These are phyloP conservation scores for Macrotyloma uniflorum DNA, from an alignment of 306 rosid genomes.

Conservation along the genomic window DNA sequence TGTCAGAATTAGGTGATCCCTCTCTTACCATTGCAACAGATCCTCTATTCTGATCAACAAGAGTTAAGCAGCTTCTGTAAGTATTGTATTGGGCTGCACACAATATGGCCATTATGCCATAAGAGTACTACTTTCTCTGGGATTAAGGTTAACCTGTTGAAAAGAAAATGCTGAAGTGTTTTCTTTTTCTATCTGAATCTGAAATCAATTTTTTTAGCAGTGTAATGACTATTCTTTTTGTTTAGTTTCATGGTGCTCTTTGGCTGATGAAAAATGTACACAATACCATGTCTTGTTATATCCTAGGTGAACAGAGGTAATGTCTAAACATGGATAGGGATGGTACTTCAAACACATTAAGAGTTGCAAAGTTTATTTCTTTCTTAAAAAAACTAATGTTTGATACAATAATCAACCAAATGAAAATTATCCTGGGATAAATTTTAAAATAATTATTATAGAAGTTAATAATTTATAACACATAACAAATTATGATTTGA, in stretches of 20 bases:
- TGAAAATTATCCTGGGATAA: too few species aligned
- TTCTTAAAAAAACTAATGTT: too few species aligned
- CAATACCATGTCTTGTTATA: too few species aligned
- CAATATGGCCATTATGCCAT: slow-evolving; percentile 12
- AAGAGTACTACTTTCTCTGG: neutral
- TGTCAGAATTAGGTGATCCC: slow-evolving; percentile 78
- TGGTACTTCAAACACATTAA: neutral
- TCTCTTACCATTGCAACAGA: slow-evolving; percentile 55
- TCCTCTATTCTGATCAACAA: slow-evolving; percentile 55
- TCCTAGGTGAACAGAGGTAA: too few species aligned
- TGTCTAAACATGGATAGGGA: neutral
- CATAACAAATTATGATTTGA: too few species aligned
- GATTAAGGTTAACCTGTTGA: neutral
- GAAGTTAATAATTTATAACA: too few species aligned
- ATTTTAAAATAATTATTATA: too few species aligned
- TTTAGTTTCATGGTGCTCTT: neutral
- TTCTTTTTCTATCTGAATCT: neutral
- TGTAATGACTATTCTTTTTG: neutral
- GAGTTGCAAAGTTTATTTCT: neutral
- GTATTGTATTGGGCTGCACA: neutral
- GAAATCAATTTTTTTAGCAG: neutral
- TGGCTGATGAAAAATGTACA: neutral
- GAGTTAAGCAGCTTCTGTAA: neutral
- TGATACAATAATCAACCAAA: too few species aligned
- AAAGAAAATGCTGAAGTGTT: neutral